phyloP scores from a whole-genome alignment of 2,329 filamentous ascomycete species.

The Coccinonectria pachysandricola region DNA sequence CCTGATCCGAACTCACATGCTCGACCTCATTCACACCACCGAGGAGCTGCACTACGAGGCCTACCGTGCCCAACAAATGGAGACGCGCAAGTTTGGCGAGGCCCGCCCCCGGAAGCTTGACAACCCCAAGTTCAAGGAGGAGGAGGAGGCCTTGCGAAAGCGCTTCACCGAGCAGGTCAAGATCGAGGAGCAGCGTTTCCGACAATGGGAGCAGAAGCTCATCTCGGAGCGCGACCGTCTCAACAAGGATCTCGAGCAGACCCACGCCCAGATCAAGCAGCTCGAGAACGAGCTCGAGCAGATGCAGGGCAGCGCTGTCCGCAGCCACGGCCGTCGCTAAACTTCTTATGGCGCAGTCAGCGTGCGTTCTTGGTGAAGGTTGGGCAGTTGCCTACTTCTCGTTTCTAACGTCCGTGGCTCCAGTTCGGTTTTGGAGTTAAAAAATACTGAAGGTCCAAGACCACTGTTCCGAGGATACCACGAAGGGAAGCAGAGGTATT shows the following conservation, averaged over 20 bases:
- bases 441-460: conserved; percentile 22
- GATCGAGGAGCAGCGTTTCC: conserved; percentile 98
- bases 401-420: conserved; percentile 19
- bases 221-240: conserved; percentile 96
- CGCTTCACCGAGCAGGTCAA: conserved; percentile 99
- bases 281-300: conserved; percentile 86
- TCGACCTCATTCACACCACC: conserved; percentile 98
- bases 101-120: conserved; percentile 94
- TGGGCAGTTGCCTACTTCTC: conserved; percentile 19
- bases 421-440: conserved; percentile 26
- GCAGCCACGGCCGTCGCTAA: conserved; percentile 89
- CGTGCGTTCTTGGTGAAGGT: conserved; percentile 17
- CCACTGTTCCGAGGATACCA: too few species aligned
- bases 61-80: conserved; percentile 98
- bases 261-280: conserved; percentile 87
- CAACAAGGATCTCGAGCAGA: conserved; percentile 99
- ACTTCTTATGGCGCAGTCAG: conserved; percentile 4
- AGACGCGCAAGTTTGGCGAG: conserved; percentile 98
- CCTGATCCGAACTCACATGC: conserved; percentile 97
- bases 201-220: conserved; percentile 99
- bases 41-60: conserved; percentile 99
- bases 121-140: conserved; percentile 99
- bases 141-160: conserved; percentile 96
- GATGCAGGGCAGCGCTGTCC: conserved; percentile 82
- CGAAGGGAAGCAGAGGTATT: conserved; percentile 13